Base-by-base conservation (phyloP, 352 stramenopile genomes). In the Pythium rhizo-oryzae region DNA sequence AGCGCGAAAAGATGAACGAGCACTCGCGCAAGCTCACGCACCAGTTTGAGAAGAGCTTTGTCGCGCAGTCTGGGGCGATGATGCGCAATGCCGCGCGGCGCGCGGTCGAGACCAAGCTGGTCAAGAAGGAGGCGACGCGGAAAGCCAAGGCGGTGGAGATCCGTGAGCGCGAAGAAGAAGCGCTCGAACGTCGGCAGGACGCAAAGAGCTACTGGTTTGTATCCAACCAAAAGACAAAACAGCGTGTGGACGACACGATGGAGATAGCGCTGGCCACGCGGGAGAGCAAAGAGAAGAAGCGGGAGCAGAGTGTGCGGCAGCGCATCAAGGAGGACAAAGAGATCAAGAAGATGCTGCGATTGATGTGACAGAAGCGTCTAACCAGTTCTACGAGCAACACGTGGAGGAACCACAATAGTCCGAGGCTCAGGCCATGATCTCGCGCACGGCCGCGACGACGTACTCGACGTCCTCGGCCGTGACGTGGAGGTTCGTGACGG, bases 401-500 rank as follows among this genome's bases (percentile, higher is more conserved):
- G 7, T 5, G 0, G 19, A 51, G 6, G 44, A 2, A n/a, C 6
- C 44, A 1, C 15, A 2, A 2, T 13, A 6, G 28, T 2, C 3
- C 28, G 28, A 33, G 13, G 46, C 28, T 68, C 62, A 87, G 28
- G 79, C 67, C 61, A 94, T 61, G 59, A 93, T 76, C 64, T 79
- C 74, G 9, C 77, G 80, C 62, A 92, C 72, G 3, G 85, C 79
- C 13, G 74, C 53, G 46, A 95, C 65, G 1, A 74, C 77, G 67
- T 92, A 91, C 39, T 81, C 75, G 37, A 96, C 73, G 62, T 94
- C 87, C 9, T 87, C 67, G 2, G 65, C 39, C 7, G 82, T 81
- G 39, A 96, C 73, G 71, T 96, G 84, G 51, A 96, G 70, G 62
- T 96, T 90, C 16, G 85, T 91, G 43, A 93, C 87, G 0, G 74